Evolutionary conservation across 768 basidiomycete species (phyloP).

Genomic region (Obba rivulosa): DNA sequence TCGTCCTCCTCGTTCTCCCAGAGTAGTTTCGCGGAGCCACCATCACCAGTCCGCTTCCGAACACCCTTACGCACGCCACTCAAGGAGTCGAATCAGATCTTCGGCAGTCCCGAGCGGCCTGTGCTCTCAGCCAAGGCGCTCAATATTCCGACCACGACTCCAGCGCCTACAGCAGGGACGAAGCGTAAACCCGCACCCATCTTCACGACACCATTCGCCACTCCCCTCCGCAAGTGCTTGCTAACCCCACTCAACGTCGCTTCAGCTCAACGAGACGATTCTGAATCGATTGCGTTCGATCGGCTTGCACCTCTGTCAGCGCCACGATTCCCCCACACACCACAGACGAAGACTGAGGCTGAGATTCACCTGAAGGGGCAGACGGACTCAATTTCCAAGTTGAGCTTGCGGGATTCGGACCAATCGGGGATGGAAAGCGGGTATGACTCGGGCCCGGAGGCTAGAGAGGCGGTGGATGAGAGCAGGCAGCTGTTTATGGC

Average conservation of each 20-base stretch:
- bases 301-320: constrained; percentile 50
- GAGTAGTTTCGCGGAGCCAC: constrained; percentile 35
- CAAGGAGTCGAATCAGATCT: constrained; percentile 39
- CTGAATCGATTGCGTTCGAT: constrained; percentile 31
- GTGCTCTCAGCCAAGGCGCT: constrained; percentile 32
- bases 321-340: constrained; percentile 46
- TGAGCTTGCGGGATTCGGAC: constrained; percentile 54
- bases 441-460: constrained; percentile 49
- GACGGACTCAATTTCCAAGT: constrained; percentile 58
- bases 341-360: constrained; percentile 50
- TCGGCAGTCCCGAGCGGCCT: constrained; percentile 29
- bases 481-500: constrained; percentile 13
- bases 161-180: constrained; percentile 32
- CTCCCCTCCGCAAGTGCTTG: constrained; percentile 48
- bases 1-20: constrained; percentile 28
- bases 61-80: constrained; percentile 61
- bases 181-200: constrained; percentile 61
- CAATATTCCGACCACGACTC: constrained; percentile 17
- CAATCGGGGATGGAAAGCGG: constrained; percentile 42
- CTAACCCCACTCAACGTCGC: constrained; percentile 36
- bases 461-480: constrained; percentile 34
- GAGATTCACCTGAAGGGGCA: constrained; percentile 45
- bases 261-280: constrained; percentile 14
- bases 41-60: constrained; percentile 45
- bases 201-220: constrained; percentile 34